These are phyloP conservation scores for Nakaseomyces glabratus DNA, from an alignment of 1,139 yeast genomes.

Conservation along the genomic window DNA sequence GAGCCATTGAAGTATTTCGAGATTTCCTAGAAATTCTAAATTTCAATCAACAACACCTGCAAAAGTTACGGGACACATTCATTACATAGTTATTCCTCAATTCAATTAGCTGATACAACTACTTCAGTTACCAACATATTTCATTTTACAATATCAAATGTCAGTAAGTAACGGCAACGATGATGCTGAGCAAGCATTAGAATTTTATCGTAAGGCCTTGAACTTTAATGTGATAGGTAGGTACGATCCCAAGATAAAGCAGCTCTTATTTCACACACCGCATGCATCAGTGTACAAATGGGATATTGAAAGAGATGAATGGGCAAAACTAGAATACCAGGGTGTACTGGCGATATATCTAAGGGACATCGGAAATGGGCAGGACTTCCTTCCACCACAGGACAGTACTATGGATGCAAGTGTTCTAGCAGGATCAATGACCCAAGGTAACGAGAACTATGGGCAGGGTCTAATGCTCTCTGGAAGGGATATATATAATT, in stretches of 20 bases:
- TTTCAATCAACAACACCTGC: too few relatives aligned
- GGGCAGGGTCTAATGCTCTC: conserved; percentile 15
- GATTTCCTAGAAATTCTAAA: too few relatives aligned
- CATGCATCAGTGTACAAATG: conserved; percentile 62
- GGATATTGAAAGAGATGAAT: conserved; percentile 55
- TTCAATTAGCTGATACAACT: too few relatives aligned
- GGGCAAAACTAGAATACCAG: conserved; percentile 64
- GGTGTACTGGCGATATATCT: conserved; percentile 78
- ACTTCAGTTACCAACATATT: too few relatives aligned
- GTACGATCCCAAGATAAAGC: conserved; percentile 74
- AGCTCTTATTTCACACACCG: conserved; percentile 63
- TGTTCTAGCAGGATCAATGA: conserved; percentile 12
- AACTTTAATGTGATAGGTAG: conserved; percentile 75
- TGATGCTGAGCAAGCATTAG: conserved; percentile 23
- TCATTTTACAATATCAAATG: conserved; percentile 10
- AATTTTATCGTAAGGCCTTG: conserved; percentile 57
- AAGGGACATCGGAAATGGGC: conserved; percentile 36
- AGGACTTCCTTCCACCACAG: conserved; percentile 15
- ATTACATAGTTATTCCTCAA: too few relatives aligned
- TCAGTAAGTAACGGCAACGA: conserved; percentile 6
- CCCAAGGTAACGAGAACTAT: conserved; percentile 7
- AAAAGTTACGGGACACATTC: too few relatives aligned
- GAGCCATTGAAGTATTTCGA: too few relatives aligned
- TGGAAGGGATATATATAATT: conserved; percentile 48
- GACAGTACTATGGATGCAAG: conserved; percentile 18